Conservation (phyloP, 176 grass and related monocot genomes). For the Dactylis glomerata region DNA sequence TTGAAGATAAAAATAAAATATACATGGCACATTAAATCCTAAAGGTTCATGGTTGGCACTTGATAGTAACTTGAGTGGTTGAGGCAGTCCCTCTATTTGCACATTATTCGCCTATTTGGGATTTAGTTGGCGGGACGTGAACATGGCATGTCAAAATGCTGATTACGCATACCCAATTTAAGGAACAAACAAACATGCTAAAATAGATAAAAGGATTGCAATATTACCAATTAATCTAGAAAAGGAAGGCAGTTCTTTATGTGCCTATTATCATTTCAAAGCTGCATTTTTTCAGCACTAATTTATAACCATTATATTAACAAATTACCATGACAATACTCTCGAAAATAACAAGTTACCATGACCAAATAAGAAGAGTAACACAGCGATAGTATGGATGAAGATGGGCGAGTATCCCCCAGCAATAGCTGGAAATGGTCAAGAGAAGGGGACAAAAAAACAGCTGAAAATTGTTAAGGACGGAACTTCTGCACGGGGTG, state of each 20-base stretch:
- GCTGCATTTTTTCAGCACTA: not conserved
- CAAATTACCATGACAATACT: not conserved
- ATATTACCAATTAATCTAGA: not conserved
- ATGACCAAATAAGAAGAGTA: not conserved
- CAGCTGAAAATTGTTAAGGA: not conserved
- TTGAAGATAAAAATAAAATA: not conserved
- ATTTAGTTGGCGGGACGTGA: not conserved
- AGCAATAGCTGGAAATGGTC: not conserved
- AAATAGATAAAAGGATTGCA: constrained; percentile 3
- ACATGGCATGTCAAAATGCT: constrained; percentile 9
- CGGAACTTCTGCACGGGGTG: not conserved
- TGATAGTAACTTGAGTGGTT: not conserved
- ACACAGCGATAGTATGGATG: not conserved
- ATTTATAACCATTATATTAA: not conserved
- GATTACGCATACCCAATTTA: constrained; percentile 9
- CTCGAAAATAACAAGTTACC: too few relatives aligned
- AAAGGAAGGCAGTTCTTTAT: not conserved
- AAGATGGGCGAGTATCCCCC: not conserved
- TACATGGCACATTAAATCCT: constrained; percentile 11
- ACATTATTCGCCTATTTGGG: not conserved
- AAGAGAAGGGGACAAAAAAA: not conserved
- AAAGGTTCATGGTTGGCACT: not conserved
- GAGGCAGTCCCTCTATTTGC: not conserved
- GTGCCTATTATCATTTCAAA: not conserved
- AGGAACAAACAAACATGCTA: not conserved